Evolutionary conservation across 345 rosid species (phyloP).

Genomic region (Murraya paniculata): DNA sequence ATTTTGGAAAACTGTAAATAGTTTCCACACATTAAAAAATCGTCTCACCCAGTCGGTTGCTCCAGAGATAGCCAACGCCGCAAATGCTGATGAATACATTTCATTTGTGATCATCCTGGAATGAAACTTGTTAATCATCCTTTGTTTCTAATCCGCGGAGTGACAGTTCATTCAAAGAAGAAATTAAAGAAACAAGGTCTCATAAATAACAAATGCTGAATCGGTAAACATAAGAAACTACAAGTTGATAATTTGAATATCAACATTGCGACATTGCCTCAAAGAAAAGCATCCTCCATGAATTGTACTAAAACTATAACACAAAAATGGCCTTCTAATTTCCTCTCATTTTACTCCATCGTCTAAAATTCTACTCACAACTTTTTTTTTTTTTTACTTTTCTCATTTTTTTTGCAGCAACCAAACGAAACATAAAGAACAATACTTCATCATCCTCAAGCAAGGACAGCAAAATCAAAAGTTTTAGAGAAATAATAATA

Average conservation of each 20-base stretch:
- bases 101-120: slow-evolving; percentile 84
- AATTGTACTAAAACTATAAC: neutral
- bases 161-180: neutral
- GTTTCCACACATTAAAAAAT: neutral
- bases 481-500: neutral
- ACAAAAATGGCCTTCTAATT: neutral
- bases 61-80: slow-evolving; percentile 74
- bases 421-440: neutral
- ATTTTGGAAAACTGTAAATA: neutral
- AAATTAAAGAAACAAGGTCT: neutral
- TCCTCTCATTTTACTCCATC: neutral
- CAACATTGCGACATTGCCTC: neutral
- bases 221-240: neutral
- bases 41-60: slow-evolving; percentile 80
- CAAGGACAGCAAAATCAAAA: neutral
- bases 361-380: neutral
- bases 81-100: slow-evolving; percentile 71
- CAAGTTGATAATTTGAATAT: neutral
- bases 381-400: neutral
- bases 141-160: slow-evolving; percentile 2
- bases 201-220: neutral
- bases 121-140: neutral
- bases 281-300: neutral
- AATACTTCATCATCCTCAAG: neutral
- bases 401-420: neutral